A percentile compares a stretch with the other conserved stretches of the same genome.
phyloP scores from a whole-genome alignment of 2,329 filamentous ascomycete species.

The Phoma sp. region DNA sequence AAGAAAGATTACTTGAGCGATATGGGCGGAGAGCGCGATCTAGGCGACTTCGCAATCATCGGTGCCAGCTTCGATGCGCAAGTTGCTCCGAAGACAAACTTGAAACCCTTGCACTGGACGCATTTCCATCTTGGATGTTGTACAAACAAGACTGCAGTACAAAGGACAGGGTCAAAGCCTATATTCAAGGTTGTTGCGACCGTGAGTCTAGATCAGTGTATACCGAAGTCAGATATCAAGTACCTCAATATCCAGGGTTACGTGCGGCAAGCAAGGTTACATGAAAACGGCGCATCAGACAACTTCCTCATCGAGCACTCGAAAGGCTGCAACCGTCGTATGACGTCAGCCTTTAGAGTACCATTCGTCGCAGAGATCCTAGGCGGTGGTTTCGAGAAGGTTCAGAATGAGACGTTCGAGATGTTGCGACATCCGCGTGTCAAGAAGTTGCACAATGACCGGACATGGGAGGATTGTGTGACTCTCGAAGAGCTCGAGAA shows the following conservation, averaged over 20 bases:
- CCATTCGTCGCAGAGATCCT: constrained; percentile 82
- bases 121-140: constrained; percentile 82
- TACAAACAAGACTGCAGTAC: constrained; percentile 68
- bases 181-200: constrained; percentile 71
- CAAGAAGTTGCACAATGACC: constrained; percentile 78
- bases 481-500: constrained; percentile 74
- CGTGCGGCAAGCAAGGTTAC: constrained; percentile 43
- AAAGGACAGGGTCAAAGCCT: constrained; percentile 61
- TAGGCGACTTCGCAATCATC: constrained; percentile 79
- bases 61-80: constrained; percentile 75
- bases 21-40: constrained; percentile 72
- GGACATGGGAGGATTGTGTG: constrained; percentile 72
- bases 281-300: constrained; percentile 26
- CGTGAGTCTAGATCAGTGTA: constrained; percentile 55
- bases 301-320: constrained; percentile 34
- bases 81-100: constrained; percentile 64
- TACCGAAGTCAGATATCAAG: constrained; percentile 54
- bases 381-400: constrained; percentile 80
- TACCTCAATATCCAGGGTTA: constrained; percentile 53
- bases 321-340: constrained; percentile 31
- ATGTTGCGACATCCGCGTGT: constrained; percentile 79
- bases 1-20: constrained; percentile 87
- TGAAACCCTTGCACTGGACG: constrained; percentile 72
- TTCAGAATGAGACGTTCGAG: constrained; percentile 72
- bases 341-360: constrained; percentile 66